These are phyloP conservation scores for Cichorium intybus DNA, from an alignment of 140 eudicot species.

Conservation along the genomic window DNA sequence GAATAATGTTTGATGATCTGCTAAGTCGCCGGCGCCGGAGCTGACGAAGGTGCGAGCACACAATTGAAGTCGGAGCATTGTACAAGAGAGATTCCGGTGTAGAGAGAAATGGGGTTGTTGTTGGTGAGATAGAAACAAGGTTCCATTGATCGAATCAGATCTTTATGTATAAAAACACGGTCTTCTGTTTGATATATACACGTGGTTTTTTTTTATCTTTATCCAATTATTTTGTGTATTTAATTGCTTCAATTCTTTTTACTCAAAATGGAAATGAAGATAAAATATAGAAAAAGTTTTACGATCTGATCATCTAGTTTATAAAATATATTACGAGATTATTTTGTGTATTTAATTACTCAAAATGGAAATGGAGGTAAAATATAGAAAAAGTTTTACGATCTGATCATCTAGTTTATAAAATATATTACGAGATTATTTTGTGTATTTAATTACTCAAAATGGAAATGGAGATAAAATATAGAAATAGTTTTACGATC, in stretches of 20 bases:
- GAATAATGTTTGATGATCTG: slow-evolving; percentile 27
- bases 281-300: neutral
- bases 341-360: neutral
- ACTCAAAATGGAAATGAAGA: neutral
- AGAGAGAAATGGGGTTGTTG: slow-evolving; percentile 15
- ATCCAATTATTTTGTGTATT: neutral
- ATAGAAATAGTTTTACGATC: too few species aligned
- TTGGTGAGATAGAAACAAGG: slow-evolving; percentile 22
- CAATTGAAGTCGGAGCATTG: slow-evolving; percentile 34
- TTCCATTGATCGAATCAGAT: neutral
- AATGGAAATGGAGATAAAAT: neutral
- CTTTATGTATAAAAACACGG: neutral
- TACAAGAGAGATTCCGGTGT: slow-evolving; percentile 19
- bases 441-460: neutral
- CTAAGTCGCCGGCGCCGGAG: slow-evolving; percentile 35
- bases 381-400: neutral
- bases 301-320: too few species aligned
- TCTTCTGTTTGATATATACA: neutral
- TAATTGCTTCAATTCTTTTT: neutral
- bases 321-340: too few species aligned
- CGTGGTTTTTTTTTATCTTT: neutral
- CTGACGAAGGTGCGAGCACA: slow-evolving; percentile 13
- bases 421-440: too few species aligned
- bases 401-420: too few species aligned
- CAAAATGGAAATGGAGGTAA: neutral